Evolutionary conservation across 345 rosid genomes (phyloP).

Genomic region (Gossypium raimondii): DNA sequence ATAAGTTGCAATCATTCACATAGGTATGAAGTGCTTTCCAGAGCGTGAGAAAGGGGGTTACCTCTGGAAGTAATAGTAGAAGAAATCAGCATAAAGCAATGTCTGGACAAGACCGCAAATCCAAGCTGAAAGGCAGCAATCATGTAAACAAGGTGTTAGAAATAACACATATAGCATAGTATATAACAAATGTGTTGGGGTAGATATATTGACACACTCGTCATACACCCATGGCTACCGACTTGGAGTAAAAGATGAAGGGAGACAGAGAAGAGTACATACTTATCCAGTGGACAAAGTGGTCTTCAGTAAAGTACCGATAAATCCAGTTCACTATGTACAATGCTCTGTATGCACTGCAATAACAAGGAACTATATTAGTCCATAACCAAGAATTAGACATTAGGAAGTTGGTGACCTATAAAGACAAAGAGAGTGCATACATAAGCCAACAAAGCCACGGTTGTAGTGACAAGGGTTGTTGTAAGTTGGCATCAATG

Average conservation of each 20-base stretch:
- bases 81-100: conserved; percentile 73
- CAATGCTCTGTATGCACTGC: conserved; percentile 66
- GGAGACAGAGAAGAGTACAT: conserved; percentile 21
- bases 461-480: no score
- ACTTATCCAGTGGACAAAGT: conserved; percentile 77
- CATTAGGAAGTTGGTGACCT: neutral
- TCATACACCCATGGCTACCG: neutral
- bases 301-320: conserved; percentile 66
- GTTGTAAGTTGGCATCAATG: no score
- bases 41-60: conserved; percentile 8
- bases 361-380: conserved; percentile 14
- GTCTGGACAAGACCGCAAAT: conserved; percentile 67
- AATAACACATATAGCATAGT: neutral
- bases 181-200: neutral
- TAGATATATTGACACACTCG: neutral
- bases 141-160: neutral
- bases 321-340: conserved; percentile 80
- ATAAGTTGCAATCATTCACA: neutral
- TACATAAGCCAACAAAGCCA: neutral
- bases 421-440: neutral
- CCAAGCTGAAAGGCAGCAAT: conserved; percentile 52
- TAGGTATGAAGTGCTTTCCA: neutral
- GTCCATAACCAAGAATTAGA: neutral
- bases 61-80: conserved; percentile 77
- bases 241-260: neutral